phyloP scores from a whole-genome alignment of 306 rosid species.

The Begonia fuchsioides region DNA sequence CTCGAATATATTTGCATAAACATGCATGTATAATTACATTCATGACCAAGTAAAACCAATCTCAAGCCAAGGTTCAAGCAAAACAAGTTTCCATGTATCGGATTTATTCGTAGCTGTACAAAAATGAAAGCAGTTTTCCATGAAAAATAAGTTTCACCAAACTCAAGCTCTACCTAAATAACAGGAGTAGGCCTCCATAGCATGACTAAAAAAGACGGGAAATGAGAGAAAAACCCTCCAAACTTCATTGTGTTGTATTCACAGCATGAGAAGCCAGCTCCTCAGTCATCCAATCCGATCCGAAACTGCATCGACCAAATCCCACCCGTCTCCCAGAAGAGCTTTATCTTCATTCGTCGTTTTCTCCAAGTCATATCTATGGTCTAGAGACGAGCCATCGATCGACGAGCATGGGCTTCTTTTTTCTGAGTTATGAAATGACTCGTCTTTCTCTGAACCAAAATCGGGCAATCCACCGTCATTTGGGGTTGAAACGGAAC shows the following conservation, averaged over 20 bases:
- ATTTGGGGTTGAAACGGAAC: constrained; percentile 21
- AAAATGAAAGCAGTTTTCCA: background rate
- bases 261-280: too few species aligned
- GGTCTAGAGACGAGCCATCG: constrained; percentile 9
- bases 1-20: too few species aligned
- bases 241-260: constrained; percentile 11
- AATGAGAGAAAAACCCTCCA: background rate
- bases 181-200: too few species aligned
- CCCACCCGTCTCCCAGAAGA: constrained; percentile 66
- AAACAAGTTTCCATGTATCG: background rate
- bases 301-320: constrained; percentile 27
- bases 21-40: too few species aligned
- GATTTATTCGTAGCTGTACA: background rate
- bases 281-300: constrained; percentile 14
- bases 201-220: too few species aligned
- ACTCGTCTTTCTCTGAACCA: constrained; percentile 23
- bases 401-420: constrained; percentile 16
- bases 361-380: constrained; percentile 14
- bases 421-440: constrained; percentile 14
- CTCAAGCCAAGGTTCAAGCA: background rate
- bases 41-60: background rate
- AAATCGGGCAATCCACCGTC: constrained; percentile 13
- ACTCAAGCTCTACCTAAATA: too few species aligned
- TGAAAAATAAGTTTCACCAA: too few species aligned
- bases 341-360: constrained; percentile 21